Conservation (phyloP, 805 yeast genomes). For the Candida silvicultrix region DNA sequence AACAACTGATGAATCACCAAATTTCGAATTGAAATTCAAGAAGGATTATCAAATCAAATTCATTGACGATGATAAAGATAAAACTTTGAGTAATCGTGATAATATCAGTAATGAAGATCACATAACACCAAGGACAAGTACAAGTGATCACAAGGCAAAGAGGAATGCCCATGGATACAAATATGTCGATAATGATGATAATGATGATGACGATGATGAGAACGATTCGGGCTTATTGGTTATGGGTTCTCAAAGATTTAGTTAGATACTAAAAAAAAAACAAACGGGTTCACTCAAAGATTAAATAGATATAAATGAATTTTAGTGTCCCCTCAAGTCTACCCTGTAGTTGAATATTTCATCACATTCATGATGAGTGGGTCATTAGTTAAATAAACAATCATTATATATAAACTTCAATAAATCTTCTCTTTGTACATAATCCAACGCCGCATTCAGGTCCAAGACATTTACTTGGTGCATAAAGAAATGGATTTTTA, state of each 20-base stretch:
- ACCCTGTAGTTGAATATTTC: too few species aligned
- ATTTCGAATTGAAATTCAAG: neutral
- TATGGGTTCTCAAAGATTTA: neutral
- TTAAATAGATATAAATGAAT: neutral
- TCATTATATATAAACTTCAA: conserved; percentile 41
- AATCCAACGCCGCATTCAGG: conserved; percentile 38
- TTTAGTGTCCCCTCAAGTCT: too few species aligned
- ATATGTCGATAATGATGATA: too few species aligned
- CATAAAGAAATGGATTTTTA: conserved; percentile 35
- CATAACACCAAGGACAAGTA: neutral
- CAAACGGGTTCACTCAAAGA: too few species aligned
- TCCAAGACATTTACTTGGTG: conserved; percentile 58
- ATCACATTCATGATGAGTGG: too few species aligned
- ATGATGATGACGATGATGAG: neutral
- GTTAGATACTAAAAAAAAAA: too few species aligned
- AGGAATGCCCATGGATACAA: neutral
- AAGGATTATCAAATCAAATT: neutral
- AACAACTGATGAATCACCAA: neutral
- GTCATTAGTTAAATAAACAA: neutral
- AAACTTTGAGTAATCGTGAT: too few species aligned
- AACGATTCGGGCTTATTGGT: neutral
- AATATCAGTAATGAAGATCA: neutral
- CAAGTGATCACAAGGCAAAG: neutral
- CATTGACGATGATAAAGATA: neutral
- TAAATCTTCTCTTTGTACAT: conserved; percentile 42